Percentiles rank a stretch among this genome's conserved stretches.
These are phyloP conservation scores for Cryptosporidium sp. DNA, from an alignment of 169 alveolate species.

Conservation along the genomic window DNA sequence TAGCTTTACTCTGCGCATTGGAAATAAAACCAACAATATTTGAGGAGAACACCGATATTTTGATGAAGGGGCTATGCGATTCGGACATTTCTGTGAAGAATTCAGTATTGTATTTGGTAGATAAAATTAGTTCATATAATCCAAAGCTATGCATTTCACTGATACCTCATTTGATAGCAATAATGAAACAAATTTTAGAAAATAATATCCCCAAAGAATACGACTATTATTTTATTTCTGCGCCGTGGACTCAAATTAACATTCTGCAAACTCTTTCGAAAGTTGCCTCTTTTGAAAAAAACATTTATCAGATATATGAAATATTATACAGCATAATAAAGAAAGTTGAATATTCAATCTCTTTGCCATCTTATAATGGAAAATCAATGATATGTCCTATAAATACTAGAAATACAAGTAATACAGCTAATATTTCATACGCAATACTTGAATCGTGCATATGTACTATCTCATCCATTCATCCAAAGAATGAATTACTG, in stretches of 20 bases:
- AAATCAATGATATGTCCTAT: conserved; percentile 15
- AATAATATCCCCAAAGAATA: conserved; percentile 92
- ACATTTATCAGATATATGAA: conserved; percentile 90
- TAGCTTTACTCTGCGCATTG: conserved; percentile 83
- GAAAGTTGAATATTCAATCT: conserved; percentile 87
- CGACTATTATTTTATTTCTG: conserved; percentile 95
- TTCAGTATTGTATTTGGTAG: conserved; percentile 87
- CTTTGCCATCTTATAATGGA: conserved; percentile 33
- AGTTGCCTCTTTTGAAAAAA: conserved; percentile 88
- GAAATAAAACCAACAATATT: conserved; percentile 79
- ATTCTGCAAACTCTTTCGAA: conserved; percentile 79
- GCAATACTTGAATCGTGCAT: conserved; percentile 93
- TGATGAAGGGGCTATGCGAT: conserved; percentile 92
- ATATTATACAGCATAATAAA: conserved; percentile 86
- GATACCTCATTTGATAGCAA: conserved; percentile 87
- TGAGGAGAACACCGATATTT: conserved; percentile 81
- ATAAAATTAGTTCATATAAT: conserved; percentile 68
- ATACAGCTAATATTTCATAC: conserved; percentile 86
- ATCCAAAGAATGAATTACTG: conserved; percentile 89
- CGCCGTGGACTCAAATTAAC: conserved; percentile 96
- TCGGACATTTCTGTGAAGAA: conserved; percentile 94
- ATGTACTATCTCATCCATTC: conserved; percentile 89
- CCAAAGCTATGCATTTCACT: conserved; percentile 78
- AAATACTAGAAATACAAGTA: conserved; percentile 85
- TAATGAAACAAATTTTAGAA: conserved; percentile 91